Percentiles rank a stretch among this genome's conserved stretches.
These are phyloP conservation scores for Paraconiothyrium sp. DNA, from an alignment of 2,329 filamentous ascomycete species.

Conservation along the genomic window DNA sequence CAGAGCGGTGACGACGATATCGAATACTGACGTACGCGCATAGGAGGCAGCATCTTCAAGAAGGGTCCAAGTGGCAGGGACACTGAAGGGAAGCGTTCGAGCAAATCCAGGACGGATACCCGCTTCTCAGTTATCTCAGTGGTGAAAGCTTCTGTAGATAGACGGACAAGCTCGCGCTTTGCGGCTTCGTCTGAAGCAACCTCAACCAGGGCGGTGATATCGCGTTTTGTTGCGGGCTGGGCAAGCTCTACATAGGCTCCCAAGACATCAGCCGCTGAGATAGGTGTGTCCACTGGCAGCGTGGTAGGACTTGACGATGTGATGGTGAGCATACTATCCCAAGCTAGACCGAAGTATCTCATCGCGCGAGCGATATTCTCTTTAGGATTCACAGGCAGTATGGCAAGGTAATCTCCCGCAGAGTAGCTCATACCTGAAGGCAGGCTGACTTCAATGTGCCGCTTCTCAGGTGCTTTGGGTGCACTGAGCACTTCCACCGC, in stretches of 20 bases:
- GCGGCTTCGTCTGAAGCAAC: conserved; percentile 59
- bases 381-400: conserved; percentile 75
- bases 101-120: conserved; percentile 72
- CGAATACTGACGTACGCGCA: conserved; percentile 82
- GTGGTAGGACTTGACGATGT: conserved; percentile 69
- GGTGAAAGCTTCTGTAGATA: conserved; percentile 55
- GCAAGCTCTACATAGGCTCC: conserved; percentile 77
- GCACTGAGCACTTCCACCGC: conserved; percentile 42
- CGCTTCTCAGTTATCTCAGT: conserved; percentile 61
- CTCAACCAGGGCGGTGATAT: conserved; percentile 61
- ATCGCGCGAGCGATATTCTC: conserved; percentile 71
- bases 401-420: conserved; percentile 79
- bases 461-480: conserved; percentile 39
- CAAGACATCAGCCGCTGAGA: conserved; percentile 71
- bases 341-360: conserved; percentile 70
- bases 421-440: conserved; percentile 67
- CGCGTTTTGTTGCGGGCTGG: conserved; percentile 75
- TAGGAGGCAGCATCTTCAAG: conserved; percentile 76
- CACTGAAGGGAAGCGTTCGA: conserved; percentile 68
- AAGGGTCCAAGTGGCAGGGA: conserved; percentile 72
- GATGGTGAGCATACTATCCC: conserved; percentile 74
- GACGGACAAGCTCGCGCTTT: conserved; percentile 59
- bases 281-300: conserved; percentile 68
- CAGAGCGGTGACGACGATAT: conserved; percentile 78
- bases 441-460: conserved; percentile 56